A percentile compares a stretch with the other conserved stretches of the same genome.
Conservation (phyloP, 176 grass and related monocot species). For the Raddia guianensis region DNA sequence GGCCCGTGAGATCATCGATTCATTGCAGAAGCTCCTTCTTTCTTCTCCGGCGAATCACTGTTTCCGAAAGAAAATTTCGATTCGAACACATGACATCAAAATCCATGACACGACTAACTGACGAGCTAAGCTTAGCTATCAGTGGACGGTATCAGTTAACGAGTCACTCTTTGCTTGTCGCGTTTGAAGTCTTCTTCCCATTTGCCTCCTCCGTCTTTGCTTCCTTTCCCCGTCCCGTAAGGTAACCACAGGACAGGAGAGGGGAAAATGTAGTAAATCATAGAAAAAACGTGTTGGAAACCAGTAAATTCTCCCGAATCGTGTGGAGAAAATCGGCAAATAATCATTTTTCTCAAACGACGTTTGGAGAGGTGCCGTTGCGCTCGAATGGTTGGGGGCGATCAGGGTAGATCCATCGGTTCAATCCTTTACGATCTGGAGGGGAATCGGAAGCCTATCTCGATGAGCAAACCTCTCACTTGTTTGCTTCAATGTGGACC, state of each 20-base stretch:
- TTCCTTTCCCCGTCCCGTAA: background rate
- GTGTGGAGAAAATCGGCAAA: too few species aligned
- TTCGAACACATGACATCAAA: background rate
- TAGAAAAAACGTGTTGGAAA: background rate
- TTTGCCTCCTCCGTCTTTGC: background rate
- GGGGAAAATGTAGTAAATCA: background rate
- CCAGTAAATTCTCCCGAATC: too few species aligned
- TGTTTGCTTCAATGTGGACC: slow-evolving; percentile 2
- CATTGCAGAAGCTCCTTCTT: background rate
- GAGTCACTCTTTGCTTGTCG: slow-evolving; percentile 9
- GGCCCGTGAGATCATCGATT: background rate
- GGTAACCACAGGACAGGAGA: background rate
- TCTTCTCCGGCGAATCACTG: background rate
- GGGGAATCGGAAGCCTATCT: background rate
- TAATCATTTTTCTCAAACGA: too few species aligned
- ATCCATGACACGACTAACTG: background rate
- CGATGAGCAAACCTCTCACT: background rate
- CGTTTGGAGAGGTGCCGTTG: background rate
- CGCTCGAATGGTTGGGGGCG: background rate
- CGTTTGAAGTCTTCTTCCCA: slow-evolving; percentile 5
- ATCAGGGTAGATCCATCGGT: background rate
- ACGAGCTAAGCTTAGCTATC: background rate
- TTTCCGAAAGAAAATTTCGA: background rate
- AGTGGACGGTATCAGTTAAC: slow-evolving; percentile 20
- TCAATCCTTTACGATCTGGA: background rate